phyloP scores from a whole-genome alignment of 306 rosid genomes.

The Prunus padus region DNA sequence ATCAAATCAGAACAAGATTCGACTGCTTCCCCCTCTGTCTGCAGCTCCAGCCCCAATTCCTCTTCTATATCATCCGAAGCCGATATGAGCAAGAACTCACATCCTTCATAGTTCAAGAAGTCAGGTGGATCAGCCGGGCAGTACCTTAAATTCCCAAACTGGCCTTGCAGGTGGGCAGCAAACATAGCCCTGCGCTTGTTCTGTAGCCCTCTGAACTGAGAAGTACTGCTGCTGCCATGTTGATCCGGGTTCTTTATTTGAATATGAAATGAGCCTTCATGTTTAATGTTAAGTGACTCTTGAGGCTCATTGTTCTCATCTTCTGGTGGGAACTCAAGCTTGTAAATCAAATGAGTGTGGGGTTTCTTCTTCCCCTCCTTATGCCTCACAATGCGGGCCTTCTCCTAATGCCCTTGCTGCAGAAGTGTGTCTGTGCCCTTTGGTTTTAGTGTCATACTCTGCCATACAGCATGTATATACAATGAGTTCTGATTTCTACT shows the following conservation, averaged over 20 bases:
- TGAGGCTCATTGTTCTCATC: constrained; percentile 43
- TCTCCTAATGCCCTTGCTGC: constrained; percentile 53
- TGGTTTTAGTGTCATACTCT: constrained; percentile 49
- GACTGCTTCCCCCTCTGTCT: constrained; percentile 20
- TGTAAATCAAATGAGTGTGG: constrained; percentile 62
- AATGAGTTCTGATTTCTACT: background rate
- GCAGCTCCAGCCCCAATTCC: constrained; percentile 53
- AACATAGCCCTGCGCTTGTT: constrained; percentile 50
- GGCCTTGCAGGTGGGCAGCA: constrained; percentile 57
- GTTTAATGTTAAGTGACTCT: constrained; percentile 45
- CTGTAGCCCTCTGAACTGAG: constrained; percentile 28
- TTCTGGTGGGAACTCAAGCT: constrained; percentile 47
- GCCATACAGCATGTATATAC: background rate
- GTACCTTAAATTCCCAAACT: constrained; percentile 29
- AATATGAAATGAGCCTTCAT: constrained; percentile 49
- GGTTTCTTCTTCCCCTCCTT: constrained; percentile 21
- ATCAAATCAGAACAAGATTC: constrained; percentile 51
- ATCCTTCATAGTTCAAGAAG: constrained; percentile 60
- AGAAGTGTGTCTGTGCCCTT: constrained; percentile 37
- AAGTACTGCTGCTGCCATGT: constrained; percentile 5
- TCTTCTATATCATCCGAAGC: constrained; percentile 52
- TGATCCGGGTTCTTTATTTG: constrained; percentile 58
- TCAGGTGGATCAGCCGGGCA: constrained; percentile 48
- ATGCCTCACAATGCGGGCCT: constrained; percentile 55
- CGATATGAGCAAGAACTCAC: constrained; percentile 59